These are phyloP conservation scores for Akanthomyces muscarius DNA, from an alignment of 2,329 filamentous ascomycete species.

Conservation along the genomic window DNA sequence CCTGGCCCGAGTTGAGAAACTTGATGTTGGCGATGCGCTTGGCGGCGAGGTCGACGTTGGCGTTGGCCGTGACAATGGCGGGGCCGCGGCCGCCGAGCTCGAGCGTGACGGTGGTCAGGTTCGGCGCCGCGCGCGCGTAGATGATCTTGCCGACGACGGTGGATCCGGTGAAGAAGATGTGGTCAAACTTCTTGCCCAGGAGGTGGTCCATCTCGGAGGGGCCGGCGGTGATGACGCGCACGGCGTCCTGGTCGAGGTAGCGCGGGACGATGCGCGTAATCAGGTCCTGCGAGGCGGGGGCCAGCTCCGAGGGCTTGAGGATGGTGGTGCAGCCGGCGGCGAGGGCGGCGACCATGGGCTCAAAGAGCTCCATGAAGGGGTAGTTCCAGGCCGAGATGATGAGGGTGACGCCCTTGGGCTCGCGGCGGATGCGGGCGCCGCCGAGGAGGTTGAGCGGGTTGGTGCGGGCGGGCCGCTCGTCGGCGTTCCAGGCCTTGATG, in stretches of 20 bases:
- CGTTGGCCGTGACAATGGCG: constrained; percentile 38
- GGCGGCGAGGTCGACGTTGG: constrained; percentile 40
- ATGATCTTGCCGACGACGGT: constrained; percentile 35
- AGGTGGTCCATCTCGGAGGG: constrained; percentile 34
- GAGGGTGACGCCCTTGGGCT: constrained; percentile 41
- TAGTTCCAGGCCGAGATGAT: constrained; percentile 47
- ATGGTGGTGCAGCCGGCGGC: constrained; percentile 39
- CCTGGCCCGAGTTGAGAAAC: constrained; percentile 37
- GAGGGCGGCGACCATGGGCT: constrained; percentile 40
- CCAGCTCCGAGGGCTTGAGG: constrained; percentile 43
- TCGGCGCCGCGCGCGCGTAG: constrained; percentile 37
- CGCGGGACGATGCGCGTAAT: constrained; percentile 36
- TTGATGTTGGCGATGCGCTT: constrained; percentile 41
- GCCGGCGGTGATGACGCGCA: constrained; percentile 34
- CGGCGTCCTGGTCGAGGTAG: constrained; percentile 39
- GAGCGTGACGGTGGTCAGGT: constrained; percentile 41
- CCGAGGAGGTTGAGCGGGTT: constrained; percentile 30
- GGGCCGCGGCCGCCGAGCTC: constrained; percentile 45
- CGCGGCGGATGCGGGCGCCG: constrained; percentile 34
- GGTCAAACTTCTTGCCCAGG: constrained; percentile 36
- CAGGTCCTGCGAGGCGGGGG: constrained; percentile 31
- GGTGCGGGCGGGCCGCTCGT: constrained; percentile 27
- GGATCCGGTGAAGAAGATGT: constrained; percentile 45
- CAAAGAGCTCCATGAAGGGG: constrained; percentile 35
- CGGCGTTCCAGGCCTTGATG: constrained; percentile 38